These are phyloP conservation scores for Nicotiana sylvestris DNA, from an alignment of 257 asterid genomes.

Conservation along the genomic window DNA sequence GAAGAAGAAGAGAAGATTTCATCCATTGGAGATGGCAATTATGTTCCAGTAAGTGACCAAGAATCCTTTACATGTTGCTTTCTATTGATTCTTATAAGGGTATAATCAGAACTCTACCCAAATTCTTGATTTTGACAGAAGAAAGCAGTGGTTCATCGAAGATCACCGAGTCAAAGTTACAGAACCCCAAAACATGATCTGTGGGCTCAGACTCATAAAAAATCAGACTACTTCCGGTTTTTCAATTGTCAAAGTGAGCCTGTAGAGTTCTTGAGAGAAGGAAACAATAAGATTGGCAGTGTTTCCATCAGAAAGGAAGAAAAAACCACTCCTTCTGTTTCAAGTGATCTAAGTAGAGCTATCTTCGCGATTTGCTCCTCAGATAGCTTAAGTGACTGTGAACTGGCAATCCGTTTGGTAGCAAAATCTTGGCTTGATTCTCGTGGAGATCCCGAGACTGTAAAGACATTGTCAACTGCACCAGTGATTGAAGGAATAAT, in stretches of 20 bases:
- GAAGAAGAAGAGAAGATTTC: slow-evolving; percentile 29
- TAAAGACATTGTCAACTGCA: slow-evolving; percentile 36
- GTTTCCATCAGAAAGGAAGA: slow-evolving; percentile 27
- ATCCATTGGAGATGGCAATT: slow-evolving; percentile 27
- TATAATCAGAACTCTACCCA: neutral
- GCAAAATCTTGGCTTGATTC: slow-evolving; percentile 62
- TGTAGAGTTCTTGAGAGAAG: slow-evolving; percentile 21
- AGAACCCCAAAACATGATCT: slow-evolving; percentile 30
- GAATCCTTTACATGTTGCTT: neutral
- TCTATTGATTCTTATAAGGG: neutral
- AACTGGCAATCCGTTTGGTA: slow-evolving; percentile 51
- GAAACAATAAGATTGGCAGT: slow-evolving; percentile 15
- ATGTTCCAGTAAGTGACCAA: slow-evolving; percentile 44
- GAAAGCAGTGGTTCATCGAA: slow-evolving; percentile 30
- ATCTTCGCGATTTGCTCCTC: slow-evolving; percentile 51
- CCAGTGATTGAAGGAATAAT: slow-evolving; percentile 54
- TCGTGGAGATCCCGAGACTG: slow-evolving; percentile 30
- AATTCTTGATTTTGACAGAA: slow-evolving; percentile 33
- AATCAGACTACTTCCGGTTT: slow-evolving; percentile 43
- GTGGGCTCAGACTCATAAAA: slow-evolving; percentile 33
- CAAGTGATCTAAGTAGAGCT: slow-evolving; percentile 34
- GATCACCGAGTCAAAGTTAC: slow-evolving; percentile 36
- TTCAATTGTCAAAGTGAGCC: slow-evolving; percentile 51
- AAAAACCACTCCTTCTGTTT: neutral
- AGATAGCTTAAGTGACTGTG: slow-evolving; percentile 55